Evolutionary conservation across 2,329 filamentous ascomycete species (phyloP).

Genomic region (Blumeria graminis): DNA sequence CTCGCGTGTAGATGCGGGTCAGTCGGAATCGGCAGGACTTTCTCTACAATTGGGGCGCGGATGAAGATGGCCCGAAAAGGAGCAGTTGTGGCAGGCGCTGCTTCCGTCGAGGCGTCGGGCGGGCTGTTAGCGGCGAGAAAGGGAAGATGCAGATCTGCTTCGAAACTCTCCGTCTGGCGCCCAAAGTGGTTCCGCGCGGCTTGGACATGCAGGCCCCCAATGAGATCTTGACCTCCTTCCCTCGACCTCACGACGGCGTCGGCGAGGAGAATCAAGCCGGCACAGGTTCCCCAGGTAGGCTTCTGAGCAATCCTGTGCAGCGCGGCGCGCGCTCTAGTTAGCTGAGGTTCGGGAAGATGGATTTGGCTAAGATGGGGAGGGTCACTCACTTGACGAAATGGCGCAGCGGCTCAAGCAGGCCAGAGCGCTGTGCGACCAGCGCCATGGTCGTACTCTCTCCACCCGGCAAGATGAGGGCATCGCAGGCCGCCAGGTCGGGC

Average conservation of each 20-base stretch:
- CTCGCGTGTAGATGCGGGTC: constrained; percentile 10
- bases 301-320: constrained; percentile 39
- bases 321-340: too few species aligned
- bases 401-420: constrained; percentile 59
- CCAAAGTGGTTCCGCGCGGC: constrained; percentile 93
- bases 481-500: constrained; percentile 44
- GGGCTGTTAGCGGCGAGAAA: constrained; percentile 28
- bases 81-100: constrained; percentile 2
- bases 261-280: constrained; percentile 74
- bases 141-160: constrained; percentile 45
- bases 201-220: constrained; percentile 73
- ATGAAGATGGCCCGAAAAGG: constrained; percentile 78
- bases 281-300: constrained; percentile 89
- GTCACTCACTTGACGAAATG: constrained; percentile 66
- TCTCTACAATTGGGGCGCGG: constrained; percentile 77
- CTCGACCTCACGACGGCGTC: constrained; percentile 76
- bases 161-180: constrained; percentile 77
- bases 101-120: constrained; percentile 1
- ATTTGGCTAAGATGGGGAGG: not conserved
- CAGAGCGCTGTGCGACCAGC: constrained; percentile 59
- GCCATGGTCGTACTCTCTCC: constrained; percentile 91
- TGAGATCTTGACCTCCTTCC: constrained; percentile 73
- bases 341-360: too few species aligned
- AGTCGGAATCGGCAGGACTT: constrained; percentile 29
- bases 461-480: constrained; percentile 73